phyloP scores from a whole-genome alignment of 495 filamentous ascomycete species.

The Neurospora sp. region DNA sequence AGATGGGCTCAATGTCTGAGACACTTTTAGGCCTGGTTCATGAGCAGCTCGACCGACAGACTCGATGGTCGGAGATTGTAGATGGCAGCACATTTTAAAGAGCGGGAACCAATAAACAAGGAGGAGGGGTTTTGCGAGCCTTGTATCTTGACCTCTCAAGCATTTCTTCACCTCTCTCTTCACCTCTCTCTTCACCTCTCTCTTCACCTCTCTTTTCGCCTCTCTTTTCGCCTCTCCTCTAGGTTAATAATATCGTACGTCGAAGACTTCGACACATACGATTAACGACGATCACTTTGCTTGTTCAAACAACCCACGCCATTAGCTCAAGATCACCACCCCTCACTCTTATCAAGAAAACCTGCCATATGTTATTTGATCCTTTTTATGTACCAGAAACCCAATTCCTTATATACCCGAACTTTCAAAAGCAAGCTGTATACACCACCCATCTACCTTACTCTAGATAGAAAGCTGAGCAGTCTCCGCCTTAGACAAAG shows the following conservation, averaged over 20 bases:
- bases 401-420: neutral
- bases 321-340: no score
- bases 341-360: neutral
- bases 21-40: neutral
- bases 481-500: constrained; percentile 11
- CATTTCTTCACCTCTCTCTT: neutral
- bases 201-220: no score
- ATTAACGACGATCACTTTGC: neutral
- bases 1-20: neutral
- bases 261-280: neutral
- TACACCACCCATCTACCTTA: neutral
- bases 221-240: no score
- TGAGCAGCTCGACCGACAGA: neutral
- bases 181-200: no score
- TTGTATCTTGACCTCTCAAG: neutral
- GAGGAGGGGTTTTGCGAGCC: neutral
- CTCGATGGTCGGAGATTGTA: neutral
- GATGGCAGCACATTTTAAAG: neutral
- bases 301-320: no score
- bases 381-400: neutral
- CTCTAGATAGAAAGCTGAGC: constrained; percentile 22
- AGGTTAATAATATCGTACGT: neutral
- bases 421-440: neutral
- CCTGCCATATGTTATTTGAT: neutral
- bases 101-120: neutral